A percentile compares a stretch with the other conserved stretches of the same genome.
These are phyloP conservation scores for Eucalyptus regnans DNA, from an alignment of 345 rosid genomes.

Conservation along the genomic window DNA sequence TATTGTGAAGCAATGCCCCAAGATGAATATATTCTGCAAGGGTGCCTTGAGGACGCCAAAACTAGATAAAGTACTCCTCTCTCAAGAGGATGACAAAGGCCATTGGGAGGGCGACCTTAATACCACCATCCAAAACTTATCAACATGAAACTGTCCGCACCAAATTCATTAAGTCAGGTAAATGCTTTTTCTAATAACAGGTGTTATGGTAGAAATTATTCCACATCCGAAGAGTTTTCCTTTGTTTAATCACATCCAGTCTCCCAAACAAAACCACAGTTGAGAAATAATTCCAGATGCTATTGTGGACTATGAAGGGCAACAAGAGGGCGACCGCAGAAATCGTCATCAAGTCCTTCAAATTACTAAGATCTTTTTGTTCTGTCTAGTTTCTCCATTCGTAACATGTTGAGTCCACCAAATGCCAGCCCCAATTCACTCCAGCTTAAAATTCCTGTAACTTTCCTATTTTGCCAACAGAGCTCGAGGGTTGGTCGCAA, in stretches of 20 bases:
- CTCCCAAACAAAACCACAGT: not conserved
- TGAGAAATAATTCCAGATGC: accelerated
- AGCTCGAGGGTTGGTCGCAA: not conserved
- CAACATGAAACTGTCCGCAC: accelerated
- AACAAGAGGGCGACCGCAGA: not conserved
- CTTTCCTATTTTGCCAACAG: not conserved
- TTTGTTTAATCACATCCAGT: accelerated
- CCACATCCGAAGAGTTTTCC: accelerated
- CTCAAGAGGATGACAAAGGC: accelerated
- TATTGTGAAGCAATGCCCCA: not conserved
- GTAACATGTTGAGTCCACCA: accelerated
- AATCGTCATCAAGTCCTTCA: not conserved
- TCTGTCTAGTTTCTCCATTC: not conserved
- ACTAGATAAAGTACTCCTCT: not conserved
- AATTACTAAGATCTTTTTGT: not conserved
- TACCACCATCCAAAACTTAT: not conserved
- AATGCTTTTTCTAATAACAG: accelerated
- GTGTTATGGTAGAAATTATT: not conserved
- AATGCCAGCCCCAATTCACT: accelerated
- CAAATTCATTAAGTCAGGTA: accelerated
- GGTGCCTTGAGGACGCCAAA: accelerated
- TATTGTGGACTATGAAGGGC: accelerated
- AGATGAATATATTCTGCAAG: not conserved
- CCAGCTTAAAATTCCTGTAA: accelerated
- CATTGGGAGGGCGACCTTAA: not conserved